Evolutionary conservation across 2,329 filamentous ascomycete species (phyloP), one percentile per base, ranked within the genome.

Genomic region (Sarocladiaceae sp.): DNA sequence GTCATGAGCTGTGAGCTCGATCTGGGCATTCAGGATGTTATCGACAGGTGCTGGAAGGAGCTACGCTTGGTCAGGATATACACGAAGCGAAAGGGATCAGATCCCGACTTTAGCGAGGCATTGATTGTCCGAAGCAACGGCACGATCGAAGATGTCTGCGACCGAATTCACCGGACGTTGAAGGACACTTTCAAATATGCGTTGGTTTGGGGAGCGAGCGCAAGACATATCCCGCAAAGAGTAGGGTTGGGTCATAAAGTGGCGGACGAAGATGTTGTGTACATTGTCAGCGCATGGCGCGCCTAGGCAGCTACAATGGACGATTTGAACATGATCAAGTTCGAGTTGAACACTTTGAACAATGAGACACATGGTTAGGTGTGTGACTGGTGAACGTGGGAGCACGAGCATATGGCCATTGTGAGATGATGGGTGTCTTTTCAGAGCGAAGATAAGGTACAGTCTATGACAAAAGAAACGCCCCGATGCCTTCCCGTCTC

Each of bases 181-280:
- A 99, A 97, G 81, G 95, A 99, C 57, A 96, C 91, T 4, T 99
- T 97, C 80, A 99, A 97, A 77, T 97, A 97, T 73, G 95, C 94
- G 3, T 73, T 97, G 59, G 94, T 99, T 0, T 99, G 95, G 95
- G 94, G 94, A 4, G 92, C 92, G 17, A 97, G 93, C 70, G 94
- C 94, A 31, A 84, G 90, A 63, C 95, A 99, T 75, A 79, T 97
- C 31, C 94, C 95, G 31, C 94, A 99, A 76, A 78, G 94, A 56
- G 93, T 97, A 33, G 95, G 94, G 1, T 70, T 99, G 62, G 77
- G 82, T 6, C 94, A 99, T 76, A 63, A 82, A 12, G 92, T 99
- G 40, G 72, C 78, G 2, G 83, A 87, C 57, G 83, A 86, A 66
- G 83, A 86, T 62, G 83, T 86, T 17, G 83, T 86, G 49, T 84